Conservation (phyloP, 495 filamentous ascomycete genomes). For the Jackrogersella multiformis region DNA sequence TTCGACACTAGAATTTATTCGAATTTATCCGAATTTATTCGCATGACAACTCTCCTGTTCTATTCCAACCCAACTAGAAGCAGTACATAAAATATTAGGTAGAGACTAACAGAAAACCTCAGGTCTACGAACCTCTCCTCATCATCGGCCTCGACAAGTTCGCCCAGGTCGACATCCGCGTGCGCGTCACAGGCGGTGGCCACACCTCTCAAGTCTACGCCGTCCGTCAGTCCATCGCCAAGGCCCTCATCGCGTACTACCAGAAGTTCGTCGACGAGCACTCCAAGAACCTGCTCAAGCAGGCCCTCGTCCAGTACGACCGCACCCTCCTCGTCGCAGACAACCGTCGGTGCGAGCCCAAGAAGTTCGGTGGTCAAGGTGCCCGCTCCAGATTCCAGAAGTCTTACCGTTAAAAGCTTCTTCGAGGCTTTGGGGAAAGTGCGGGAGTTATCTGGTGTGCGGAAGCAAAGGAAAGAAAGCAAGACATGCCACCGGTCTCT, state of each 20-base stretch:
- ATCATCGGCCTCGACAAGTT: constrained; percentile 97
- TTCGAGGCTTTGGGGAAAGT: background rate
- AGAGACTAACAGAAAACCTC: constrained; percentile 15
- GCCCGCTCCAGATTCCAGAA: constrained; percentile 97
- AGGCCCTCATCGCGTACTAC: constrained; percentile 99
- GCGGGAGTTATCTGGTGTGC: background rate
- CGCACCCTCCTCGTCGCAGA: constrained; percentile 96
- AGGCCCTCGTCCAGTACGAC: constrained; percentile 92
- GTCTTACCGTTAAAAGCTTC: constrained; percentile 68
- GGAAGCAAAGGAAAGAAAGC: constrained; percentile 21
- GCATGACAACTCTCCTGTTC: no score
- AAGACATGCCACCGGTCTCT: no score
- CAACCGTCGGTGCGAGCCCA: constrained; percentile 92
- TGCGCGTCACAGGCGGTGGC: constrained; percentile 95
- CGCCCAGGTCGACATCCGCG: constrained; percentile 94
- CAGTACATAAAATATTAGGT: background rate
- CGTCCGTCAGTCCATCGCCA: constrained; percentile 98
- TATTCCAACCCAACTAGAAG: background rate
- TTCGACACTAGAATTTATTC: no score
- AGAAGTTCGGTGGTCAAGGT: constrained; percentile 93
- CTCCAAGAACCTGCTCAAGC: constrained; percentile 99
- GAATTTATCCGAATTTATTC: no score
- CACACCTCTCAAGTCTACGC: constrained; percentile 98
- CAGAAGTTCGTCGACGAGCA: constrained; percentile 99
- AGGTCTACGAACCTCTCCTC: constrained; percentile 97